Evolutionary conservation across 176 grass and related monocot genomes (phyloP).

Genomic region (Avena sativa): DNA sequence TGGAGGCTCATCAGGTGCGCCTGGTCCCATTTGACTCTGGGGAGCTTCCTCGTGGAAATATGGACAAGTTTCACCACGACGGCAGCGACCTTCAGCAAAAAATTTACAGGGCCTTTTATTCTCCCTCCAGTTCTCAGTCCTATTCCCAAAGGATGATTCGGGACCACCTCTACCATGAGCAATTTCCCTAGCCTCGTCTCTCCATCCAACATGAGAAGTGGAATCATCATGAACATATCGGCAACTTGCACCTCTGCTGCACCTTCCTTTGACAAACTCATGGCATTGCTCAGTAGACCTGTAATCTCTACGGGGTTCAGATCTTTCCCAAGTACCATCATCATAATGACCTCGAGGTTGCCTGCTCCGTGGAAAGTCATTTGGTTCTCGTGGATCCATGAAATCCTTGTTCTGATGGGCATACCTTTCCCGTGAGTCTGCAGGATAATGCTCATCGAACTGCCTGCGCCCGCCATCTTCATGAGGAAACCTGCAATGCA

Average conservation of each 20-base stretch:
- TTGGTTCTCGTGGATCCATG: constrained; percentile 65
- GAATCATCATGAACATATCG: constrained; percentile 72
- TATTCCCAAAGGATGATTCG: constrained; percentile 66
- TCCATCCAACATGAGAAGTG: constrained; percentile 69
- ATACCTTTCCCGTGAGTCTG: constrained; percentile 59
- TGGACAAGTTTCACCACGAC: constrained; percentile 70
- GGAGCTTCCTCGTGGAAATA: constrained; percentile 75
- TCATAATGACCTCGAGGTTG: constrained; percentile 63
- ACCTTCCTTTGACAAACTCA: constrained; percentile 92
- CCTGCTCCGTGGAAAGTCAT: constrained; percentile 58
- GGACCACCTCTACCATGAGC: constrained; percentile 53
- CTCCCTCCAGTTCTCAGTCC: constrained; percentile 57
- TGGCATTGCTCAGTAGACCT: constrained; percentile 62
- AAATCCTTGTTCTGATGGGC: constrained; percentile 61
- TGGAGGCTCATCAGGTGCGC: constrained; percentile 49
- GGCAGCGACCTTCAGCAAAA: constrained; percentile 83
- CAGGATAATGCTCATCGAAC: constrained; percentile 55
- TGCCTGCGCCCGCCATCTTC: constrained; percentile 66
- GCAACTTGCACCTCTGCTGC: constrained; percentile 76
- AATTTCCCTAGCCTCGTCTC: constrained; percentile 63
- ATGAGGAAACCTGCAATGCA: constrained; percentile 79
- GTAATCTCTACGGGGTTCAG: constrained; percentile 58
- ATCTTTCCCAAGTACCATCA: constrained; percentile 65
- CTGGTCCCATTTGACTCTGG: constrained; percentile 46
- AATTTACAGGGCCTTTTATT: constrained; percentile 82